Percentiles rank a stretch among this genome's conserved stretches.
Conservation (phyloP, 257 asterid species). For the Solanum corneliomulleri region DNA sequence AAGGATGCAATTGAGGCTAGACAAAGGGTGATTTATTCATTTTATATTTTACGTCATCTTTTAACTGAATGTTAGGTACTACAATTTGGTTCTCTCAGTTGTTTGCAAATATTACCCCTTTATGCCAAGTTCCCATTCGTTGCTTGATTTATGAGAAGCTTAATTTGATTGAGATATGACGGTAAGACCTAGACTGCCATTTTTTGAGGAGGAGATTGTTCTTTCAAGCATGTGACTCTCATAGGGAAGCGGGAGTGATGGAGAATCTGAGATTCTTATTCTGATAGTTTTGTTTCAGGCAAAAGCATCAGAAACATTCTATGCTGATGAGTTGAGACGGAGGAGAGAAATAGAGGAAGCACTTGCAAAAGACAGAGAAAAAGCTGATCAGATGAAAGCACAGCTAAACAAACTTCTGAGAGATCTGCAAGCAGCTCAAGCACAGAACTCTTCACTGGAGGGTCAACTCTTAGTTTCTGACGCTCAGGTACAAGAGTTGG, state of each 20-base stretch:
- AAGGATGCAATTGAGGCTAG: slow-evolving; percentile 44
- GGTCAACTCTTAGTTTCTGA: slow-evolving; percentile 44
- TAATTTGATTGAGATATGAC: neutral
- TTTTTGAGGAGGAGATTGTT: neutral
- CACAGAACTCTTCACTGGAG: slow-evolving; percentile 46
- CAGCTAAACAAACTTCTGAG: slow-evolving; percentile 31
- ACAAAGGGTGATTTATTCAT: slow-evolving; percentile 22
- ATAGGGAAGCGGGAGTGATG: neutral
- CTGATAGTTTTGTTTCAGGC: slow-evolving; percentile 27
- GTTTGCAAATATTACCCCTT: neutral
- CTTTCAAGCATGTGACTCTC: neutral
- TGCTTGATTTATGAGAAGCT: neutral
- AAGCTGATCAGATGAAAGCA: slow-evolving; percentile 37
- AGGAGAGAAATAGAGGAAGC: slow-evolving; percentile 68
- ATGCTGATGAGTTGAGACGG: slow-evolving; percentile 40
- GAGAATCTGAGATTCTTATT: neutral
- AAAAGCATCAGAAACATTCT: slow-evolving; percentile 40
- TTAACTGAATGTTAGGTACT: neutral
- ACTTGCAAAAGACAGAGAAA: slow-evolving; percentile 39
- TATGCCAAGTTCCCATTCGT: neutral
- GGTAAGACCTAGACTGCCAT: neutral
- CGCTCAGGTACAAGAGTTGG: slow-evolving; percentile 49
- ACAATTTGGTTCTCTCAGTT: neutral
- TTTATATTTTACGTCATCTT: neutral
- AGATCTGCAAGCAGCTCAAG: slow-evolving; percentile 40